Conservation (phyloP, 2,329 filamentous ascomycete species). For the Ophiostoma ips region DNA sequence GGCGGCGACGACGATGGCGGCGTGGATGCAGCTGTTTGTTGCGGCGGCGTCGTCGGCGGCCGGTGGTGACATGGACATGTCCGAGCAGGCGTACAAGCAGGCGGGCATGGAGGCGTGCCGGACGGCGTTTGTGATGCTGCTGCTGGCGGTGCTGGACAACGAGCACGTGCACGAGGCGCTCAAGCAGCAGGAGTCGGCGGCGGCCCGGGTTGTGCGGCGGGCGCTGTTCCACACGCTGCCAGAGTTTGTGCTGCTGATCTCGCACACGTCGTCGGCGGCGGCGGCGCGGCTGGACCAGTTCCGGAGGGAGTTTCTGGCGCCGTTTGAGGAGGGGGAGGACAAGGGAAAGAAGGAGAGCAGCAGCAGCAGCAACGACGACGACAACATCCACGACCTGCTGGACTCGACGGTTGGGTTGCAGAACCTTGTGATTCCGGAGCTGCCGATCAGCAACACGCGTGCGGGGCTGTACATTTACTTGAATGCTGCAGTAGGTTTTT, state of each 20-base stretch:
- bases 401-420: slow-evolving; percentile 43
- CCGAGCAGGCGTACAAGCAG: slow-evolving; percentile 24
- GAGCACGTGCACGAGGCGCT: slow-evolving; percentile 39
- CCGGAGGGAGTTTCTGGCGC: slow-evolving; percentile 39
- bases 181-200: slow-evolving; percentile 26
- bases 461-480: slow-evolving; percentile 77
- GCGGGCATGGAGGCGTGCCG: slow-evolving; percentile 48
- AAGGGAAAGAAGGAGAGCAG: slow-evolving; percentile 26
- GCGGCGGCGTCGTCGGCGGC: slow-evolving; percentile 32
- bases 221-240: slow-evolving; percentile 36
- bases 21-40: slow-evolving; percentile 46
- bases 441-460: slow-evolving; percentile 60
- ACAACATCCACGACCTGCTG: slow-evolving; percentile 42
- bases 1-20: slow-evolving; percentile 34
- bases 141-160: slow-evolving; percentile 49
- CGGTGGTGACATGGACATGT: slow-evolving; percentile 25
- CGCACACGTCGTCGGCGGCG: slow-evolving; percentile 42
- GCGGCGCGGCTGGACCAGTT: slow-evolving; percentile 42
- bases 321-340: slow-evolving; percentile 34
- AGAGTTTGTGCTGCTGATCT: slow-evolving; percentile 40
- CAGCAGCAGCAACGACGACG: slow-evolving; percentile 29
- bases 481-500: slow-evolving; percentile 55
- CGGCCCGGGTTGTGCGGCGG: slow-evolving; percentile 36
- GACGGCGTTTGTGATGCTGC: slow-evolving; percentile 49
- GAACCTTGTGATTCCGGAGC: slow-evolving; percentile 43